phyloP scores from a whole-genome alignment of 495 filamentous ascomycete genomes.

The Oidiodendron maius region DNA sequence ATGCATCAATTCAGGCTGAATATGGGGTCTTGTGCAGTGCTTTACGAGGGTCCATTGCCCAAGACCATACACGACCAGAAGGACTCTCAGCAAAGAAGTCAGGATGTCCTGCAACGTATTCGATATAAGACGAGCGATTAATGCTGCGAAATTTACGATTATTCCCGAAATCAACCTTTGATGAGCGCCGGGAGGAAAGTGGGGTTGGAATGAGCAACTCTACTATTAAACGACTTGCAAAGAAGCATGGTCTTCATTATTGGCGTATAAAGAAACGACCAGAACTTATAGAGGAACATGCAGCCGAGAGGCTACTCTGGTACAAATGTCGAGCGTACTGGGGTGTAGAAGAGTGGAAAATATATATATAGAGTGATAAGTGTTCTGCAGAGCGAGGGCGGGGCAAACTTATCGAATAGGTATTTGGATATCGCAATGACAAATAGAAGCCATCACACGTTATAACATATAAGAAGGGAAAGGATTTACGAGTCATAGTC shows the following conservation, averaged over 20 bases:
- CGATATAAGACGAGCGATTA: too few relatives aligned
- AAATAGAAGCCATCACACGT: conserved; percentile 16
- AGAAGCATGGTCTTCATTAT: too few relatives aligned
- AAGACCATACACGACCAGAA: too few relatives aligned
- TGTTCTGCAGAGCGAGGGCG: conserved; percentile 18
- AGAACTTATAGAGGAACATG: conserved; percentile 10
- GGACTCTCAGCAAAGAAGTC: too few relatives aligned
- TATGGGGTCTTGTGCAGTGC: not conserved
- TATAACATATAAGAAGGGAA: conserved; percentile 18
- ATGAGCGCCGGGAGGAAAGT: too few relatives aligned
- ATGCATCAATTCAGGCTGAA: not conserved
- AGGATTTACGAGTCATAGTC: conserved; percentile 20
- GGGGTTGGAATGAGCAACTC: too few relatives aligned
- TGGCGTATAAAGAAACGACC: conserved; percentile 12
- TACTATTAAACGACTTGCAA: too few relatives aligned
- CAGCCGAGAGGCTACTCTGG: conserved; percentile 8
- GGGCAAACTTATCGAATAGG: conserved; percentile 9
- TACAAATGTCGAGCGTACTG: conserved; percentile 7
- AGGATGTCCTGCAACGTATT: too few relatives aligned
- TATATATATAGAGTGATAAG: conserved; percentile 22
- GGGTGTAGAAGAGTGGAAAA: conserved; percentile 6
- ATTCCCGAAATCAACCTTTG: too few relatives aligned
- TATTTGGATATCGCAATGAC: conserved; percentile 15
- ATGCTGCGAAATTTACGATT: too few relatives aligned
- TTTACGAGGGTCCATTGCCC: not conserved